phyloP scores from a whole-genome alignment of 306 rosid species.

The Erythrophleum fordii region DNA sequence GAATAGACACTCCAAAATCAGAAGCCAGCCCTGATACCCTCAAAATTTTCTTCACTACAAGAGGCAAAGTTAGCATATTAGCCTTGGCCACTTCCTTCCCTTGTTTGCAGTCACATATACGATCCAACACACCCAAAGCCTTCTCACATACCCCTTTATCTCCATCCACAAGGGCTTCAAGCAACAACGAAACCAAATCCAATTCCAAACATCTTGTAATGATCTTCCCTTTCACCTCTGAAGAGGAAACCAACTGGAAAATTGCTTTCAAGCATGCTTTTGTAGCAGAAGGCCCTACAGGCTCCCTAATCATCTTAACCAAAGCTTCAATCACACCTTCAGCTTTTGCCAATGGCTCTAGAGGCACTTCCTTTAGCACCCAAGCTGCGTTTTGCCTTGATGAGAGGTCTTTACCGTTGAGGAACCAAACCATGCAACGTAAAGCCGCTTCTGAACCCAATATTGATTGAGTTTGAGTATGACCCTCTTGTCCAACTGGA shows the following conservation, averaged over 20 bases:
- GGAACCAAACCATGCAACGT: conserved; percentile 53
- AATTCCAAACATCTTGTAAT: conserved; percentile 52
- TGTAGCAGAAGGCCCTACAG: conserved; percentile 56
- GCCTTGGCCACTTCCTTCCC: conserved; percentile 54
- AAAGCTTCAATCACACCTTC: conserved; percentile 63
- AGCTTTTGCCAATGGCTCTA: conserved; percentile 44
- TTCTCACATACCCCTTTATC: conserved; percentile 64
- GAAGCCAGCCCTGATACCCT: conserved; percentile 68
- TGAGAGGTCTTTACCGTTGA: conserved; percentile 60
- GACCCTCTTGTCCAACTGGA: conserved; percentile 54
- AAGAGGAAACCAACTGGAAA: conserved; percentile 53
- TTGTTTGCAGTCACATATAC: conserved; percentile 55
- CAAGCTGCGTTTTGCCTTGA: conserved; percentile 64
- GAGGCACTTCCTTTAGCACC: conserved; percentile 55
- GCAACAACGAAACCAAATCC: conserved; percentile 60
- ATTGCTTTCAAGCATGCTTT: conserved; percentile 61
- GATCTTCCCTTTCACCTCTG: conserved; percentile 28
- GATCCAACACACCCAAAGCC: conserved; percentile 66
- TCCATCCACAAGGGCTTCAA: conserved; percentile 70
- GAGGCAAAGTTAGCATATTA: conserved; percentile 70
- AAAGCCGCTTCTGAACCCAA: conserved; percentile 53
- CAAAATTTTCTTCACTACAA: conserved; percentile 72
- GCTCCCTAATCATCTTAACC: conserved; percentile 58
- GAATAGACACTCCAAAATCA: conserved; percentile 57
- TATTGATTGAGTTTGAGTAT: background rate